Base-by-base conservation (phyloP, 148 eudicot species). In the Rhododendron mucronatum region DNA sequence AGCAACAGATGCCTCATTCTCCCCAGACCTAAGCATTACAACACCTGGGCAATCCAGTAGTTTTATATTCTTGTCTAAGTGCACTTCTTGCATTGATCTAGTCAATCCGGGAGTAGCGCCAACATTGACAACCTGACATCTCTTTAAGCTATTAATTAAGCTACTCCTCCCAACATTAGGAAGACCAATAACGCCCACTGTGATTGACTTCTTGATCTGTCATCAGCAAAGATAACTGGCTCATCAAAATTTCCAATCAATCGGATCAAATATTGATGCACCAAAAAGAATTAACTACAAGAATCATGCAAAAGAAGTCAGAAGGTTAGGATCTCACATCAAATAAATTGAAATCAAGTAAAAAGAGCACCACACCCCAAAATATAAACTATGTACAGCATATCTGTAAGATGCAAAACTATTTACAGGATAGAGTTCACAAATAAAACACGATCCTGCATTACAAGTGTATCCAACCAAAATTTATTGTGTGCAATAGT, bases 121-220 rank as follows among this genome's bases (percentile, higher is more conserved):
- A 84, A 94, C 98, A 88, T 93, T 91, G 85, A 91, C 99, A 65
- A 92, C 99, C 86, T 94, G 98, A 85, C 93, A 93, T 89, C 99
- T 93, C 93, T 97, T 97, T 90, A 97, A 92, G 88, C 99, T 97
- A 83, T 97, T 97, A 73, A 97, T 97, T 30, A 97, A 90, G 90
- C 99, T 97, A 88, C 99, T 97, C 92, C 95, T 97, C 65, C 99
- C 99, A 67, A 97, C 98, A 89, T 97, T 97, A 63, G 99, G 99
- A 83, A 97, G 93, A 44, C 98, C 99, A 61, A 95, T 92, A 77
- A 97, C 86, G 3, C 99, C 99, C 26, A 97, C 98, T 3, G 98
- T 93, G 84, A 97, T 94, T 0, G 99, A 92, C 91, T 92, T 95
- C 87, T 95, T 95, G 5, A 95, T 95, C 98, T 97, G 95, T 87